A percentile compares a stretch with the other conserved stretches of the same genome.
These are phyloP conservation scores for Asterionellopsis glacialis DNA, from an alignment of 108 stramenopile species.

Conservation along the genomic window DNA sequence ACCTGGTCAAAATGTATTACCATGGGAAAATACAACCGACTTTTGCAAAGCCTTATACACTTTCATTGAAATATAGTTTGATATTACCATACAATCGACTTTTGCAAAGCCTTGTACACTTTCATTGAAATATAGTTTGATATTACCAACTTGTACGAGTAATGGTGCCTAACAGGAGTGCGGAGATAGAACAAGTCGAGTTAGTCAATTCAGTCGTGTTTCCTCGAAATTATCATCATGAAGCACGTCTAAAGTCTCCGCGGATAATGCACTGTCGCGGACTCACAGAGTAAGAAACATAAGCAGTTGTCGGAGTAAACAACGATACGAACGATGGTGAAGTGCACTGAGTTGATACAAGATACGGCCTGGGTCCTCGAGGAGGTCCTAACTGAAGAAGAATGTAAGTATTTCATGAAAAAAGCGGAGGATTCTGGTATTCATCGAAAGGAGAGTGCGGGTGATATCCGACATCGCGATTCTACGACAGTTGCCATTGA, in stretches of 20 bases:
- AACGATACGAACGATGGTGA: constrained; percentile 3
- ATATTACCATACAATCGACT: constrained; percentile 23
- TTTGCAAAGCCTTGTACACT: constrained; percentile 3
- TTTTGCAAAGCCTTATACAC: constrained; percentile 2
- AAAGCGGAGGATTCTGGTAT: constrained; percentile 8
- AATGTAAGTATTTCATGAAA: constrained; percentile 8
- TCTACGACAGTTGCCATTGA: constrained; percentile 6
- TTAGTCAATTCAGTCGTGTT: too few relatives aligned
- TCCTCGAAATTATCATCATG: too few relatives aligned
- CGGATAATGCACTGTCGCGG: too few relatives aligned
- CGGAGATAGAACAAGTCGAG: too few relatives aligned
- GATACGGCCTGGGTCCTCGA: constrained; percentile 20
- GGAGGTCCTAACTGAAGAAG: constrained; percentile 5
- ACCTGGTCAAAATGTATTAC: constrained; percentile 50
- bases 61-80: too few relatives aligned
- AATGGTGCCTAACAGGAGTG: too few relatives aligned
- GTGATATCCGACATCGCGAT: constrained; percentile 15
- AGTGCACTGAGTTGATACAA: constrained; percentile 17
- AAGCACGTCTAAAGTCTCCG: too few relatives aligned
- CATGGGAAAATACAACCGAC: constrained; percentile 46
- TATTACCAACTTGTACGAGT: too few relatives aligned
- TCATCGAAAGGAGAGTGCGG: not conserved
- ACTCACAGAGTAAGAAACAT: too few relatives aligned
- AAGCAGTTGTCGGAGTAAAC: not conserved
- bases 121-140: too few relatives aligned